A percentile compares a stretch with the other conserved stretches of the same genome.
These are phyloP conservation scores for Trifolium fragiferum DNA, from an alignment of 306 rosid genomes.

Conservation along the genomic window DNA sequence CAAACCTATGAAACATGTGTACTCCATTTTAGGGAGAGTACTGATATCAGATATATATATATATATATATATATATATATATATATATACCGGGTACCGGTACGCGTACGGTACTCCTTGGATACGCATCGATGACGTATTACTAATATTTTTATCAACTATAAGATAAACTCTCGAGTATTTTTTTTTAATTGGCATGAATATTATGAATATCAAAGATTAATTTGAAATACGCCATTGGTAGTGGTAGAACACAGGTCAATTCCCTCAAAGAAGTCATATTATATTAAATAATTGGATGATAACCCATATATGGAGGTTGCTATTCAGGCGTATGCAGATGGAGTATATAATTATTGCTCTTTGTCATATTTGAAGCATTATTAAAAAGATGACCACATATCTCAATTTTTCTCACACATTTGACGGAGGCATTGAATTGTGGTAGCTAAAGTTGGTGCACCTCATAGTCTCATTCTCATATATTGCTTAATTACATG, in stretches of 20 bases:
- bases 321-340: slow-evolving; percentile 44
- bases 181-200: too few relatives aligned
- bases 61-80: too few relatives aligned
- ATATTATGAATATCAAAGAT: too few relatives aligned
- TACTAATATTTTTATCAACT: too few relatives aligned
- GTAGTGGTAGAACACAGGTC: slow-evolving; percentile 8
- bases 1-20: too few relatives aligned
- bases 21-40: too few relatives aligned
- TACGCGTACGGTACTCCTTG: too few relatives aligned
- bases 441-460: slow-evolving; percentile 37
- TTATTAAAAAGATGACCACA: not conserved
- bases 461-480: slow-evolving; percentile 23
- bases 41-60: too few relatives aligned
- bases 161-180: too few relatives aligned
- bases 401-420: slow-evolving; percentile 10
- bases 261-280: not conserved
- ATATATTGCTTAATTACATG: slow-evolving; percentile 19
- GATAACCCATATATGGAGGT: slow-evolving; percentile 44
- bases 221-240: not conserved
- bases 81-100: too few relatives aligned
- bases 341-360: slow-evolving; percentile 16
- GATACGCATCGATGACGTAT: too few relatives aligned
- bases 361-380: slow-evolving; percentile 33
- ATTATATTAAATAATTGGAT: slow-evolving; percentile 2
- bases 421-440: slow-evolving; percentile 30